Conservation (phyloP, 116 monocot species). For the Papilionanthe hybrid region DNA sequence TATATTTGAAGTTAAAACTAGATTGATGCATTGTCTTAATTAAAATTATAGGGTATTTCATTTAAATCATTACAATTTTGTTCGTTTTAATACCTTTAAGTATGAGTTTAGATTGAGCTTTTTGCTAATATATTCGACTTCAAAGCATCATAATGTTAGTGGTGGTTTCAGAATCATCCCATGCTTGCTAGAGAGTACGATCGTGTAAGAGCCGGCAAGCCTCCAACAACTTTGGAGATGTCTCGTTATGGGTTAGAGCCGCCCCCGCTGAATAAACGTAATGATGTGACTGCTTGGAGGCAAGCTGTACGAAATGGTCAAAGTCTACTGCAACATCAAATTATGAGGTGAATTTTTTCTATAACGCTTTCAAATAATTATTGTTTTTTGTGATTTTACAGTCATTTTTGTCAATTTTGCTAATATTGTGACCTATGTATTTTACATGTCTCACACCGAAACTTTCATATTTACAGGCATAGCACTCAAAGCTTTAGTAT, state of each 20-base stretch:
- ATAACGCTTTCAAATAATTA: neutral
- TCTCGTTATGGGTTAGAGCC: constrained; percentile 83
- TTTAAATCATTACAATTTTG: neutral
- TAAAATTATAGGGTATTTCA: constrained; percentile 5
- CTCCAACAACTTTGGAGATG: constrained; percentile 80
- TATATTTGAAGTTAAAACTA: neutral
- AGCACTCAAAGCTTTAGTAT: no score
- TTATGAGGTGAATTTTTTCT: constrained; percentile 43
- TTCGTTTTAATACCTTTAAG: neutral
- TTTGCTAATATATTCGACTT: neutral
- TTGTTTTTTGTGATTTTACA: neutral
- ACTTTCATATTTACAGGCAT: no score
- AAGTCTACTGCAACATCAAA: constrained; percentile 84
- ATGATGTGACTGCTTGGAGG: constrained; percentile 89
- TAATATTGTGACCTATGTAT: neutral
- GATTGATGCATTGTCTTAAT: neutral
- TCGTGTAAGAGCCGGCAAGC: constrained; percentile 89
- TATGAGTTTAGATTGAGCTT: neutral
- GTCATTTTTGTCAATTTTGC: neutral
- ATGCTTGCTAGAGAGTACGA: constrained; percentile 96
- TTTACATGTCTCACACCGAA: neutral
- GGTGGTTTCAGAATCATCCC: constrained; percentile 67
- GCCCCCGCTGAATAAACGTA: constrained; percentile 66
- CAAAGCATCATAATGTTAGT: neutral
- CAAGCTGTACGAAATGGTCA: constrained; percentile 73